Base-by-base conservation (phyloP, 169 alveolate species). In the Toxoplasma gondii region DNA sequence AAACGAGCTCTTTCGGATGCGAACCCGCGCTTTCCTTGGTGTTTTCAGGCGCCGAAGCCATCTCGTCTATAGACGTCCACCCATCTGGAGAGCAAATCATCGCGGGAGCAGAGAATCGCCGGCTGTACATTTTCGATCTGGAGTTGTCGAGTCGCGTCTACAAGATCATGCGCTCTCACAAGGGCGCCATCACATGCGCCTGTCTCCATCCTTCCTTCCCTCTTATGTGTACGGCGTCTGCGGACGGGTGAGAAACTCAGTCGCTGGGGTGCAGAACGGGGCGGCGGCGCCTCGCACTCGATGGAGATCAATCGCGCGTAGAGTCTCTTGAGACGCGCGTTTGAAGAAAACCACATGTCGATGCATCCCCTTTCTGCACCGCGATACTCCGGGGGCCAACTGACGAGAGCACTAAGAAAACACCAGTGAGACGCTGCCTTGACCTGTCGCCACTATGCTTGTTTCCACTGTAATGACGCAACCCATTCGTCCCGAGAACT, bases 81-180 rank as follows among this genome's bases (percentile, higher is more conserved):
- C 91, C 94, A 22, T 53, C 34, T 2, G 96, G 96, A 10, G 93
- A 80, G 74, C 95, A 91, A 41, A 41, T 94, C n/a, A 39, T 92
- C 82, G 95, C 70, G 36, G 96, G 96, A 34, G 82, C 87, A 19
- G 54, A 39, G 54, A 67, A 94, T 53, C 87, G 93, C 69, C 36
- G 90, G 44, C 58, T 94, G 69, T 41, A 39, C 84, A 84, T 88
- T 54, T 94, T 87, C 81, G 96, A 94, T 44, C 39, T 92, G 82
- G 96, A 94, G 39, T 67, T 94, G 69, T 67, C 88, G 29, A 81
- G 43, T 22, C 93, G 91, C 41, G 95, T 94, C 39, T 94, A 82
- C 95, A 94, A 94, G 80, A 87, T 67, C 4, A n/a, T 94, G n/a
- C 93, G 95, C 95, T 29, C 29, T 88, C 93, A 87, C 88, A 54